Conservation (phyloP, 2,329 filamentous ascomycete genomes). For the Aspergillus ochraceoroseus region DNA sequence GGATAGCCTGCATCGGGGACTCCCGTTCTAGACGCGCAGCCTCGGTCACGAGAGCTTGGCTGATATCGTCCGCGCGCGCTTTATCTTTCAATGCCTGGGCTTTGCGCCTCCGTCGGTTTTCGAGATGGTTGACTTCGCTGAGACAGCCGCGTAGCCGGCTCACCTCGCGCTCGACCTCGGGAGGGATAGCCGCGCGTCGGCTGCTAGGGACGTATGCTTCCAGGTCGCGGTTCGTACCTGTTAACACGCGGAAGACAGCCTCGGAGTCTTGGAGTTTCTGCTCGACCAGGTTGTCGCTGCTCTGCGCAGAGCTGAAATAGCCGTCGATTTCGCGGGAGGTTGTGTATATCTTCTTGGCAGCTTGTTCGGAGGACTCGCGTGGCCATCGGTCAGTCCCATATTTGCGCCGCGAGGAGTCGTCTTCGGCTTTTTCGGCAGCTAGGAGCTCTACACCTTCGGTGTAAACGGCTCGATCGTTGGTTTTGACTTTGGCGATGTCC, state of each 20-base stretch:
- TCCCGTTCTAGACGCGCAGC: constrained; percentile 78
- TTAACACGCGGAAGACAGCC: constrained; percentile 67
- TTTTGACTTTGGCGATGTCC: constrained; percentile 85
- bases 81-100: constrained; percentile 75
- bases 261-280: constrained; percentile 75
- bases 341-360: constrained; percentile 67
- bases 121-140: constrained; percentile 78
- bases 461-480: constrained; percentile 70
- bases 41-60: constrained; percentile 74
- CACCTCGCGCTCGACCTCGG: constrained; percentile 73
- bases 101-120: constrained; percentile 72
- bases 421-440: constrained; percentile 75
- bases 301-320: constrained; percentile 70
- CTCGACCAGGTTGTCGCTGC: constrained; percentile 65
- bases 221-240: constrained; percentile 71
- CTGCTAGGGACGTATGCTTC: constrained; percentile 88
- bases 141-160: constrained; percentile 70
- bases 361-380: constrained; percentile 63
- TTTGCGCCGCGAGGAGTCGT: constrained; percentile 66
- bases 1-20: constrained; percentile 77
- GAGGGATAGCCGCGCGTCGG: constrained; percentile 70
- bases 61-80: constrained; percentile 81
- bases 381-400: constrained; percentile 86
- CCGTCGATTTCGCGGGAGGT: constrained; percentile 75
- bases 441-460: constrained; percentile 77